phyloP scores from a whole-genome alignment of 108 stramenopile genomes.

The Pinguiococcus pyrenoidosus region DNA sequence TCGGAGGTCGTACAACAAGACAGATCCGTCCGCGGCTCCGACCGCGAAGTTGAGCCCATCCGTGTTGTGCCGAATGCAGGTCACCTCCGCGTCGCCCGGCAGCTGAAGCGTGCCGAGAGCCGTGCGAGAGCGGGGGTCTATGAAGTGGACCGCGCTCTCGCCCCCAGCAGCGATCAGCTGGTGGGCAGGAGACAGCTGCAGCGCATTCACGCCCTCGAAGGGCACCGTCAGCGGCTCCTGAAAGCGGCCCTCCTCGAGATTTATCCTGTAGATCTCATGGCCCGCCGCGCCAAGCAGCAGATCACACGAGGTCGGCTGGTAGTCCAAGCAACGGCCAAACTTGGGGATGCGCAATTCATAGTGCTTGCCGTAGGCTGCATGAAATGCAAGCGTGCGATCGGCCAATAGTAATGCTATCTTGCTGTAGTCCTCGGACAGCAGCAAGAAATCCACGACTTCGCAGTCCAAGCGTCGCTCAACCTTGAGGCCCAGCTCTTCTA shows the following conservation, averaged over 20 bases:
- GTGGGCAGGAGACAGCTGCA: constrained; percentile 23
- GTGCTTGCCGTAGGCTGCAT: constrained; percentile 93
- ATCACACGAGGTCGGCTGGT: constrained; percentile 74
- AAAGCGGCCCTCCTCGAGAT: constrained; percentile 90
- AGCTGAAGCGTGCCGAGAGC: no score
- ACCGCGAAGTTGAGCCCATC: constrained; percentile 74
- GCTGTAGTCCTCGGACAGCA: constrained; percentile 78
- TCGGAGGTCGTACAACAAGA: constrained; percentile 84
- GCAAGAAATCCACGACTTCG: constrained; percentile 72
- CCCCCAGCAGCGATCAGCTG: constrained; percentile 15
- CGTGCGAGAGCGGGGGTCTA: no score
- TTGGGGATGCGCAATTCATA: constrained; percentile 74
- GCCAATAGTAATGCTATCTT: constrained; percentile 79
- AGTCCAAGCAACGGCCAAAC: constrained; percentile 82
- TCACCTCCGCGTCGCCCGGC: constrained; percentile 53
- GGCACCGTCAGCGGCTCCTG: constrained; percentile 50
- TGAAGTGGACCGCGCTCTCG: constrained; percentile 4
- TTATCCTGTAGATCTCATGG: constrained; percentile 70
- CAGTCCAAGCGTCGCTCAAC: constrained; percentile 87
- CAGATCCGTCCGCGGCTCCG: constrained; percentile 74
- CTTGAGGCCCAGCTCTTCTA: constrained; percentile 87
- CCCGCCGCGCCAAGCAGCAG: constrained; percentile 62
- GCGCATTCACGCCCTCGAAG: constrained; percentile 32
- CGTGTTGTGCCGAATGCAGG: constrained; percentile 63
- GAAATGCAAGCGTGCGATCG: constrained; percentile 84